Evolutionary conservation across 2,329 filamentous ascomycete genomes (phyloP).

Genomic region (Cordyceps pruinosa): DNA sequence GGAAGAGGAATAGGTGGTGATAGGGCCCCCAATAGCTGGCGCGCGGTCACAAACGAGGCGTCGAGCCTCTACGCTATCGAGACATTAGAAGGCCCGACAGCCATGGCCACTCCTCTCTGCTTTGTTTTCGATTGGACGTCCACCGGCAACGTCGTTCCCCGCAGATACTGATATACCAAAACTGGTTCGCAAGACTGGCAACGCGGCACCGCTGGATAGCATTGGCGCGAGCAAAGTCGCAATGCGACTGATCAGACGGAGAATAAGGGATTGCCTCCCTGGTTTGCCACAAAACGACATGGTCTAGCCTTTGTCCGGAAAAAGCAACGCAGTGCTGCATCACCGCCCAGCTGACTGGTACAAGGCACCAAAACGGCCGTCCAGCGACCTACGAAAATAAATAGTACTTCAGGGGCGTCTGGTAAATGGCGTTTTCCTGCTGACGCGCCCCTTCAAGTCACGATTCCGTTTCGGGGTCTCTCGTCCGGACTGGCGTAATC

Average conservation of each 20-base stretch:
- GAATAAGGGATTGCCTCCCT: not conserved
- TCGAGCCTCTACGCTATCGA: not conserved
- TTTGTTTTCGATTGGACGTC: not conserved
- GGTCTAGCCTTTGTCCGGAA: not conserved
- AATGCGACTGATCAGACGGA: not conserved
- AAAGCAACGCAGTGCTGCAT: not conserved
- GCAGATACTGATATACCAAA: not conserved
- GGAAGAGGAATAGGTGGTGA: not conserved
- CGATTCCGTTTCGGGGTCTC: slow-evolving; percentile 11
- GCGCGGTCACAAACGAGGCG: not conserved
- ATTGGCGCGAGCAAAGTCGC: not conserved
- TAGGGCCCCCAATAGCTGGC: not conserved
- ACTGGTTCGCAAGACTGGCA: no score
- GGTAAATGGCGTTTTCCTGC: slow-evolving; percentile 7
- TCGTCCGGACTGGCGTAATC: slow-evolving; percentile 9
- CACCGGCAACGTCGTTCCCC: not conserved
- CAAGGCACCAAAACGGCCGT: no score
- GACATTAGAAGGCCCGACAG: not conserved
- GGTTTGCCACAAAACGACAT: not conserved
- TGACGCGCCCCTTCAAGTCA: slow-evolving; percentile 4
- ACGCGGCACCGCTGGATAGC: not conserved
- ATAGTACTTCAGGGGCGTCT: not conserved
- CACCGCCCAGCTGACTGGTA: not conserved
- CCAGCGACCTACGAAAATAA: not conserved
- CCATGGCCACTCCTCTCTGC: not conserved